Evolutionary conservation across 1,284 basidiomycete species (phyloP).

Genomic region (Hypsizygus ulmarius): DNA sequence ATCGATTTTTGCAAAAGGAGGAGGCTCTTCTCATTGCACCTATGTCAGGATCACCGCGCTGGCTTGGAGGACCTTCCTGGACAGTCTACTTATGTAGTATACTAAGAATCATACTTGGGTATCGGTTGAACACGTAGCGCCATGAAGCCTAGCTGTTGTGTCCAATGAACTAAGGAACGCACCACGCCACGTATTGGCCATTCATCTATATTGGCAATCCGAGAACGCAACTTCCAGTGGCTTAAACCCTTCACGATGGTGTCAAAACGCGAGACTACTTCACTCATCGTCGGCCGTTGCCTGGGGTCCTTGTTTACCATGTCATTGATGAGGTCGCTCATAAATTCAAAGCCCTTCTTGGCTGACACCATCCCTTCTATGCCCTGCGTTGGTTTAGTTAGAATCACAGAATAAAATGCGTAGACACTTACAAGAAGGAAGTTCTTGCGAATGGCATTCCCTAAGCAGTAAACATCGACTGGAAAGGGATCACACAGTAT

Average conservation of each 20-base stretch:
- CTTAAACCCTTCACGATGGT: constrained; percentile 13
- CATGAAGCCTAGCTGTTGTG: neutral
- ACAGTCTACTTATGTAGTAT: too few species aligned
- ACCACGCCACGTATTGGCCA: constrained; percentile 5
- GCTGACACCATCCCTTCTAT: neutral
- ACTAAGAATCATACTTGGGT: too few species aligned
- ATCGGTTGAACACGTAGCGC: constrained; percentile 1
- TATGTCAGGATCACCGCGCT: too few species aligned
- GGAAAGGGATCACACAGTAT: constrained; percentile 31
- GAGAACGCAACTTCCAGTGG: constrained; percentile 14
- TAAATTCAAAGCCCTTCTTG: constrained; percentile 19
- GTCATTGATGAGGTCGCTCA: constrained; percentile 17
- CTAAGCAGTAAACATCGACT: constrained; percentile 36
- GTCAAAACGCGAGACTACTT: constrained; percentile 24
- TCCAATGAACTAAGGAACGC: constrained; percentile 13
- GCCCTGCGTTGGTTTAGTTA: too few species aligned
- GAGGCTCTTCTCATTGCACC: too few species aligned
- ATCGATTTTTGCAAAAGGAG: too few species aligned
- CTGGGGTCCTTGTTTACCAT: constrained; percentile 27
- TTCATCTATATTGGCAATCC: constrained; percentile 11
- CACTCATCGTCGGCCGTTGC: constrained; percentile 26
- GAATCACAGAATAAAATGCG: neutral
- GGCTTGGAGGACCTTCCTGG: too few species aligned
- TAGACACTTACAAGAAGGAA: constrained; percentile 17
- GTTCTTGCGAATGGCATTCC: constrained; percentile 27